Base-by-base conservation (phyloP, 2,329 filamentous ascomycete species). In the Fusarium coffeatum region DNA sequence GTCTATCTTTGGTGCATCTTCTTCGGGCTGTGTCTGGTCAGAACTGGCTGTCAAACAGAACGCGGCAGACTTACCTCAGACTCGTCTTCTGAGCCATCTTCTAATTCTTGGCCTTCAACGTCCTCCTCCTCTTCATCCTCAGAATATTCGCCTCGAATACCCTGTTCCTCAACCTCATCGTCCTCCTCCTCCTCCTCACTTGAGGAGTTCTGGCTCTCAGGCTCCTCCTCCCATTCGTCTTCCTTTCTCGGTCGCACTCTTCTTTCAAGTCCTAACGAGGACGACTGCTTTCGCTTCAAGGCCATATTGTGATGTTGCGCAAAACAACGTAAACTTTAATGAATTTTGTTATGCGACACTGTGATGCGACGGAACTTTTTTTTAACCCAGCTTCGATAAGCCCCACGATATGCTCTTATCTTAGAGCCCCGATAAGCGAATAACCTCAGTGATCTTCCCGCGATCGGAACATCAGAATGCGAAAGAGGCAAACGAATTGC, bases 201-300 rank as follows among this genome's bases (percentile, higher is more conserved):
- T 25, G 72, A 73, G 42, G 70, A 73, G n/a, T 66, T 67, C 12
- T 78, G 78, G 16, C 77, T 80, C 70, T 77, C 80, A 55, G 77
- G 66, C 25, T 82, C 80, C 8, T 78, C 66, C 41, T 83, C 79
- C 72, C 80, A 81, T 54, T 83, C 79, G 27, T 85, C 83, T 28
- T 85, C 81, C 30, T 76, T 81, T 49, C 83, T 78, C 3, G 81
- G 78, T 37, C 82, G 81, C 2, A 86, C 84, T 43, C 83, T 79
- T 59, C 83, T 78, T 64, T 83, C 80, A 3, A 84, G 74, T 13
- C 78, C 79, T 9, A 75, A 42, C 1, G 76, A 74, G 6, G 61
- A 60, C 3, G 79, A 77, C 5, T 77, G 55, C 71, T 84, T 86
- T 42, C 86, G 80, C 63, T 80, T 80, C 0, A 77, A 66, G 2